phyloP scores from a whole-genome alignment of 2,329 filamentous ascomycete genomes.

The Pezicula carpinea region DNA sequence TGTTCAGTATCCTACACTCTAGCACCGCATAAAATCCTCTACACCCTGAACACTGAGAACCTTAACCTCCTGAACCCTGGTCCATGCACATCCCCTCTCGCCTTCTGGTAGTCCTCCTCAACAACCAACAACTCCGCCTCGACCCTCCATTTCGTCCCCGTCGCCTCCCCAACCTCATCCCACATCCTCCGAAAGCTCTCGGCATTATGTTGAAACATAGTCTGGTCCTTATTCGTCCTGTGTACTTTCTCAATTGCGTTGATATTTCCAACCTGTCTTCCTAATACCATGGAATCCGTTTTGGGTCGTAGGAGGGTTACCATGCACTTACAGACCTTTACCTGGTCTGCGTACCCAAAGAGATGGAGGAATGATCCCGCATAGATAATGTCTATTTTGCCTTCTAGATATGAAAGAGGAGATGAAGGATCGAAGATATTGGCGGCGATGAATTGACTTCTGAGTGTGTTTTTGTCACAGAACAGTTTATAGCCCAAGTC shows the following conservation, averaged over 20 bases:
- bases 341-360: slow-evolving; percentile 35
- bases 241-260: background rate
- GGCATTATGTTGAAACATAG: background rate
- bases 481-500: slow-evolving; percentile 32
- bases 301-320: slow-evolving; percentile 14
- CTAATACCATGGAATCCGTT: slow-evolving; percentile 31
- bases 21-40: background rate
- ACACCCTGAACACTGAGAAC: background rate
- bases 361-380: slow-evolving; percentile 39
- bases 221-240: background rate
- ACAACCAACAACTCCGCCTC: background rate
- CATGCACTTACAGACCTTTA: slow-evolving; percentile 26
- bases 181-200: slow-evolving; percentile 6
- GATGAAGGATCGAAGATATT: slow-evolving; percentile 26
- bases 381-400: slow-evolving; percentile 35
- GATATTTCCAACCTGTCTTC: slow-evolving; percentile 31
- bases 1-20: background rate
- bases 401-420: slow-evolving; percentile 28
- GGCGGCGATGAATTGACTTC: slow-evolving; percentile 26
- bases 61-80: background rate
- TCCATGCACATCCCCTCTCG: background rate
- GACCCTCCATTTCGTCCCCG: background rate
- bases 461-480: slow-evolving; percentile 27
- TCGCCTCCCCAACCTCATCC: slow-evolving; percentile 2
- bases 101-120: background rate